Conservation (phyloP, 331 rosid genomes). For the Dryas integrifolia region DNA sequence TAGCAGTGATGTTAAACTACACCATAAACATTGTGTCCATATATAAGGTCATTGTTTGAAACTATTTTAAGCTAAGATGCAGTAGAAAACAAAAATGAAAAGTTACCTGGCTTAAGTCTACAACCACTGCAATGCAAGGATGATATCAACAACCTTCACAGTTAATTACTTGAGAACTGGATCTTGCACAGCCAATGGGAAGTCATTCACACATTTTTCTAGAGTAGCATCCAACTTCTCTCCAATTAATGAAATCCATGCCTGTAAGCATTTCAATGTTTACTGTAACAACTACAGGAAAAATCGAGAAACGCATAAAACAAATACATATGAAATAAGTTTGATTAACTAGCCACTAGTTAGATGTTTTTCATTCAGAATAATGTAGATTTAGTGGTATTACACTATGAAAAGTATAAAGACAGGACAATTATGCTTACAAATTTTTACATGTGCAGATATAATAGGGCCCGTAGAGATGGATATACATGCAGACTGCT, state of each 20-base stretch:
- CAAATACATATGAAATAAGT: slow-evolving; percentile 9
- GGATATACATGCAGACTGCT: too few species aligned
- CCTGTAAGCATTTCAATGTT: slow-evolving; percentile 29
- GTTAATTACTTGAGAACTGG: slow-evolving; percentile 37
- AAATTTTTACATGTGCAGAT: too few species aligned
- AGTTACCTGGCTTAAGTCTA: slow-evolving; percentile 14
- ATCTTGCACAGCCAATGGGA: slow-evolving; percentile 34
- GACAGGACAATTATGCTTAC: background rate
- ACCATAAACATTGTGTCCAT: too few species aligned
- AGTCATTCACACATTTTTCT: slow-evolving; percentile 37
- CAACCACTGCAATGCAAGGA: background rate
- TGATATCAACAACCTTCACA: slow-evolving; percentile 2
- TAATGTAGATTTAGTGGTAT: background rate
- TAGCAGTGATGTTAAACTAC: too few species aligned
- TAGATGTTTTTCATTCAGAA: background rate
- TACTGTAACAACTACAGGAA: background rate
- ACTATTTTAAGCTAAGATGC: background rate
- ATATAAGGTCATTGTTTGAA: background rate
- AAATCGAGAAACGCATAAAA: background rate
- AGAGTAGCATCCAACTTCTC: slow-evolving; percentile 76
- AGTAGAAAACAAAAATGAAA: background rate
- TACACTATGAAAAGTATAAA: slow-evolving; percentile 5
- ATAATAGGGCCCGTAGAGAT: too few species aligned
- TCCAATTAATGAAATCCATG: slow-evolving; percentile 53
- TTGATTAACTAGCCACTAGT: slow-evolving; percentile 8